Evolutionary conservation across 192 early-diverging fungal species (phyloP), one percentile per base, ranked within the genome.

Genomic region (Backusella psychrophila): DNA sequence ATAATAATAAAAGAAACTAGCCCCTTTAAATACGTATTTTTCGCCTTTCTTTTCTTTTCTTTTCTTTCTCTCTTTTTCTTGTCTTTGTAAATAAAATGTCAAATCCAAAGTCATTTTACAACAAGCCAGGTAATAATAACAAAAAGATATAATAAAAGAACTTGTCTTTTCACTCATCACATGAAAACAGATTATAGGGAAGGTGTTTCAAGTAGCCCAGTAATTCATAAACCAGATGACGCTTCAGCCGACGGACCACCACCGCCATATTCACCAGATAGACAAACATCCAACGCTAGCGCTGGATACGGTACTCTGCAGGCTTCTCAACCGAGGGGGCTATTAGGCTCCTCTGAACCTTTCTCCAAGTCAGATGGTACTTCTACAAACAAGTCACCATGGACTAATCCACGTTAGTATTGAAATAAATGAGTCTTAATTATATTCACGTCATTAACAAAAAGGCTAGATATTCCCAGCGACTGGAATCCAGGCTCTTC

Each of bases 41-140:
- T n/a, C 21, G 9, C 1, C 21, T 56, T 56, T 56, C 23, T 59
- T 70, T 14, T 31, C 9, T 44, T 56, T 56, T 56, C 23, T 59
- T 70, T 14, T 31, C 9, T 44, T 1, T 69, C 4, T 29, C 8
- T 70, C 3, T 44, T 46, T 46, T 44, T 46, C 21, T 44, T 42
- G 5, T 14, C 6, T 17, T 34, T n/a, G 12, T 23, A 69, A 41
- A 69, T 14, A 69, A 36, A 12, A 71, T 71, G 70, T 26, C 42
- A 26, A 71, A 71, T 39, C 70, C 70, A 71, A 71, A 71, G 29
- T 23, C 39, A 71, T 71, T 31, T 46, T 71, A 71, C 42, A 71
- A 71, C 31, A 41, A 71, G 49, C 15, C 70, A 33, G 70, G 70
- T 71, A 71, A 46, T 41, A 44, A 46, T 17, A 41, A 42, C 5